Conservation (phyloP, 2,329 filamentous ascomycete species). For the Diplocarpon rosae region DNA sequence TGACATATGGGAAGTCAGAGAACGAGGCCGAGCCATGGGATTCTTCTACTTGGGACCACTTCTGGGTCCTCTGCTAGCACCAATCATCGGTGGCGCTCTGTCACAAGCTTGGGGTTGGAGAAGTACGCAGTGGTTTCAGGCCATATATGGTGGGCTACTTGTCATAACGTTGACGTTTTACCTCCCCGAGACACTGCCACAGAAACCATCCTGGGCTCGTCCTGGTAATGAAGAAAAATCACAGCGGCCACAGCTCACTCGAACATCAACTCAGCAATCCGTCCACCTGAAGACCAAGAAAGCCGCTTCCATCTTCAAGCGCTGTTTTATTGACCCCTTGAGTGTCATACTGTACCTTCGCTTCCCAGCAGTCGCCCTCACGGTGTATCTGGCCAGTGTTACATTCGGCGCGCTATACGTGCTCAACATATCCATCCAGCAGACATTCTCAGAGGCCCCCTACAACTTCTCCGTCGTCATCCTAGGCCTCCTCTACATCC, state of each 20-base stretch:
- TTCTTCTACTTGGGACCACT: conserved; percentile 74
- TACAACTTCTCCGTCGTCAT: conserved; percentile 60
- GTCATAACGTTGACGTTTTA: conserved; percentile 46
- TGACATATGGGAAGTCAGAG: conserved; percentile 64
- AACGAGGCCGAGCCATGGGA: conserved; percentile 71
- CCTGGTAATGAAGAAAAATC: conserved; percentile 6
- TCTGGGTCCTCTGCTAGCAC: conserved; percentile 61
- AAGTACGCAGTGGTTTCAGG: conserved; percentile 67
- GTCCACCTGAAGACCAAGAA: conserved; percentile 44
- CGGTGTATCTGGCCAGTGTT: conserved; percentile 63
- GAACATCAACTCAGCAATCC: conserved; percentile 52
- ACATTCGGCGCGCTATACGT: conserved; percentile 68
- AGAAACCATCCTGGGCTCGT: conserved; percentile 9
- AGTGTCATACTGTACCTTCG: conserved; percentile 59
- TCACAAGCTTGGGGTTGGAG: conserved; percentile 61
- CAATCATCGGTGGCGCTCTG: conserved; percentile 67
- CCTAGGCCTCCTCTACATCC: conserved; percentile 68
- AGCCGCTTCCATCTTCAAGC: conserved; percentile 43
- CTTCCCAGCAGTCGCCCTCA: conserved; percentile 62
- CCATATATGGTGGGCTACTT: conserved; percentile 54
- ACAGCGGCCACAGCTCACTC: conserved; percentile 27
- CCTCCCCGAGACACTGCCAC: conserved; percentile 52
- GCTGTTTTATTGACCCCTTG: conserved; percentile 61
- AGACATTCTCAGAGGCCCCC: conserved; percentile 53
- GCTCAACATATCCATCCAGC: conserved; percentile 66